phyloP scores from a whole-genome alignment of 2,329 filamentous ascomycete genomes.

The Drechslerella coelobrocha region DNA sequence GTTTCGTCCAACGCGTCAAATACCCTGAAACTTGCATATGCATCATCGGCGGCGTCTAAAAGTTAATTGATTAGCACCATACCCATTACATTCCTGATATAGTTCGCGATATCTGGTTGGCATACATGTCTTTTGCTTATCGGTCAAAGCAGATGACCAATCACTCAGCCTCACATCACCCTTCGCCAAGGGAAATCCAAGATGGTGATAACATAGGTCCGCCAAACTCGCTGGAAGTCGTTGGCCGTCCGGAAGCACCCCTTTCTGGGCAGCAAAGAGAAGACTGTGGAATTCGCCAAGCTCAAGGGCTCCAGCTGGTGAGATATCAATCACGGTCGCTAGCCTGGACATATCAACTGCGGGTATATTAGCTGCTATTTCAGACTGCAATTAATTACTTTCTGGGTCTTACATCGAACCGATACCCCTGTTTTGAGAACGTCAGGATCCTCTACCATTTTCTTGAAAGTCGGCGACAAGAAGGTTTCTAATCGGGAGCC shows the following conservation, averaged over 20 bases:
- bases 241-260: conserved; percentile 69
- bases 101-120: conserved; percentile 50
- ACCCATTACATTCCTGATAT: conserved; percentile 53
- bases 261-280: conserved; percentile 66
- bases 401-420: conserved; percentile 71
- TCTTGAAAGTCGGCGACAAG: conserved; percentile 72
- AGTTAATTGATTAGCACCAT: conserved; percentile 54
- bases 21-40: conserved; percentile 78
- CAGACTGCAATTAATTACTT: not conserved
- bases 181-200: conserved; percentile 79
- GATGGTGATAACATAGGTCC: conserved; percentile 71
- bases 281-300: conserved; percentile 82
- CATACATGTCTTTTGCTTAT: conserved; percentile 74
- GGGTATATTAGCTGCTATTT: conserved; percentile 54
- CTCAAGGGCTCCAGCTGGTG: conserved; percentile 74
- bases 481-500: conserved; percentile 63
- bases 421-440: conserved; percentile 79
- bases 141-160: conserved; percentile 71
- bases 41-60: conserved; percentile 78
- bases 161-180: conserved; percentile 74
- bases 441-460: conserved; percentile 72
- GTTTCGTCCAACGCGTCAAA: conserved; percentile 74
- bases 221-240: conserved; percentile 69
- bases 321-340: conserved; percentile 69
- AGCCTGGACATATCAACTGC: conserved; percentile 65